Evolutionary conservation across 495 filamentous ascomycete species (phyloP).

Genomic region (Hypoxylon crocopeplum): DNA sequence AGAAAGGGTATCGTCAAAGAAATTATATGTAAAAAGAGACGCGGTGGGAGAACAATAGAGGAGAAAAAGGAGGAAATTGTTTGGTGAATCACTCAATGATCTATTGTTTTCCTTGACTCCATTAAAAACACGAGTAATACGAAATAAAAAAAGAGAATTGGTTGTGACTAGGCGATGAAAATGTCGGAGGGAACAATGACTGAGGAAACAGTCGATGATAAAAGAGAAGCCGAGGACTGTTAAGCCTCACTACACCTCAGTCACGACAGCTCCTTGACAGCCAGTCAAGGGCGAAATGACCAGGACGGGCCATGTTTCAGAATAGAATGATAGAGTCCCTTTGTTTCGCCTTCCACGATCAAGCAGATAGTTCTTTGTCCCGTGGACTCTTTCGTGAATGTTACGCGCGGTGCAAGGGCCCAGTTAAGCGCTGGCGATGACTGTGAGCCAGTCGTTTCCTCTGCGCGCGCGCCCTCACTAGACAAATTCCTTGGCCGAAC

Average conservation of each 20-base stretch:
- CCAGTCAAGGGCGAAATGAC: constrained; percentile 24
- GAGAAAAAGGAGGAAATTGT: not conserved
- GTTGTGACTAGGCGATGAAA: constrained; percentile 9
- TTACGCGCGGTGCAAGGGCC: constrained; percentile 34
- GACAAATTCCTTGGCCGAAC: constrained; percentile 14
- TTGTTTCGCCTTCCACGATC: constrained; percentile 27
- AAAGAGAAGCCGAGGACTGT: constrained; percentile 19
- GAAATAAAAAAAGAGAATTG: constrained; percentile 13
- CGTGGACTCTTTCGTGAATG: constrained; percentile 23
- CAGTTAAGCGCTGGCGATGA: constrained; percentile 35
- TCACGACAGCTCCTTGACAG: not conserved
- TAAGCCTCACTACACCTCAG: constrained; percentile 13
- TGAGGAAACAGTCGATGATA: constrained; percentile 20
- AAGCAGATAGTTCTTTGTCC: constrained; percentile 32
- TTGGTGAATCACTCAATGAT: constrained; percentile 30
- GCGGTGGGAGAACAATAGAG: constrained; percentile 6
- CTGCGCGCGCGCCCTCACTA: constrained; percentile 21
- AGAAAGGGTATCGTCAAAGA: constrained; percentile 23
- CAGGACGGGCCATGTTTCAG: constrained; percentile 27
- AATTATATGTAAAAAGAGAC: constrained; percentile 23
- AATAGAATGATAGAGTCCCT: constrained; percentile 28
- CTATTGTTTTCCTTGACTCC: constrained; percentile 23
- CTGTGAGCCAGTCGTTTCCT: constrained; percentile 31
- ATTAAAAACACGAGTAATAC: constrained; percentile 19
- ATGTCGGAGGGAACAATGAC: constrained; percentile 22